phyloP scores from a whole-genome alignment of 768 basidiomycete genomes.

The Kwoniella bestiolae region DNA sequence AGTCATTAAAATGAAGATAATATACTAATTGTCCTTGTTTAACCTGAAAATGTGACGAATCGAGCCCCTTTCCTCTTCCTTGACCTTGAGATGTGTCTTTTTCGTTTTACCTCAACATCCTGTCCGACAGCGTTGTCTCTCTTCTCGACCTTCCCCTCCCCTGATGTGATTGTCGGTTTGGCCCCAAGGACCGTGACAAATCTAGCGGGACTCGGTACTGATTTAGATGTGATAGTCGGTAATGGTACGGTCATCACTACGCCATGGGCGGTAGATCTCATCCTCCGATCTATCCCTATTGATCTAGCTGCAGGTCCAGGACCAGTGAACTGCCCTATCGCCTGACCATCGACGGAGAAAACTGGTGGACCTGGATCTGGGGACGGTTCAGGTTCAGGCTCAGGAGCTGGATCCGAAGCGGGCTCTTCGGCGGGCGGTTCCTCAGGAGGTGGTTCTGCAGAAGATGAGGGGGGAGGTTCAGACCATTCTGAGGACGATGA shows the following conservation, averaged over 20 bases:
- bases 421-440: background rate
- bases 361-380: constrained; percentile 1
- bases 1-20: background rate
- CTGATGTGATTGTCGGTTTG: too few relatives aligned
- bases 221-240: background rate
- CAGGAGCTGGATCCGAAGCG: background rate
- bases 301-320: background rate
- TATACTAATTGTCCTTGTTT: background rate
- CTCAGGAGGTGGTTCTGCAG: background rate
- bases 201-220: background rate
- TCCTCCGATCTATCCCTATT: background rate
- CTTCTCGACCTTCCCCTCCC: too few relatives aligned
- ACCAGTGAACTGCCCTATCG: constrained; percentile 18
- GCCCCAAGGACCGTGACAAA: background rate
- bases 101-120: background rate
- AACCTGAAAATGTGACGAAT: background rate
- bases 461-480: background rate
- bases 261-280: background rate
- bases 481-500: background rate
- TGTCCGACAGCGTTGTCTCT: too few relatives aligned
- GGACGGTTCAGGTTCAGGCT: background rate
- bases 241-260: background rate
- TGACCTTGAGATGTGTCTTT: background rate
- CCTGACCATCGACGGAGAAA: constrained; percentile 14
- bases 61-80: background rate